Base-by-base conservation (phyloP, 1,139 yeast species). In the Ogataea hybrid region DNA sequence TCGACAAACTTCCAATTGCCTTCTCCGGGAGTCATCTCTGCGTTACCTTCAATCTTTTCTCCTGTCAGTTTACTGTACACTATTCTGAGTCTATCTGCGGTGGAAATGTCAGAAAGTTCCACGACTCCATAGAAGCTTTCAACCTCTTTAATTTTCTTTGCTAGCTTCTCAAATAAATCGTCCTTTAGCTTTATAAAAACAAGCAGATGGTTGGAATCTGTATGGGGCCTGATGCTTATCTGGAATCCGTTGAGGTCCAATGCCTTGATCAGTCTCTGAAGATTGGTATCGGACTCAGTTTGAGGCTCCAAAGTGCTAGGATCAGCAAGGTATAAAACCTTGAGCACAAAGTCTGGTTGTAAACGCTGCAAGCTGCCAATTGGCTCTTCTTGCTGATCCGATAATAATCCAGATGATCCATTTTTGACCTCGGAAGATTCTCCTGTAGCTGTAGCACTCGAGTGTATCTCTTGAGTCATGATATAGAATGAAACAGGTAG, bases 161-260 rank as follows among this genome's bases (percentile, higher is more conserved):
- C 46, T 28, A 62, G 52, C 7, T 57, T 48, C 14, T 54, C 47
- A 27, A 69, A 67, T 25, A 67, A 65, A 22, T 57, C 48, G 7
- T 69, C 62, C 17, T 69, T 62, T 43, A 78, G 63, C 50, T 75
- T 78, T 46, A 79, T 65, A 51, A 84, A 81, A 4, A 83, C 67
- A 43, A 82, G 64, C 30, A 72, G 44, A 11, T 62, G 60, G 25
- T 63, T 63, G 5, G 61, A 46, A 18, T 54, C 57, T 14, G 64
- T 59, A 16, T 78, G 81, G n/a, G 80, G 79, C 53, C 86, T 71
- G n/a, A 77, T 67, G 47, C 74, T 77, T 7, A 74, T 67, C 38
- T 67, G 63, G 48, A 82, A 73, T 1, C 76, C 77, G 37, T 62
- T 58, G 30, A 63, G 56, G 42, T 70, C 64, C 40, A 79, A 62